Base-by-base conservation (phyloP, 1,139 yeast genomes). In the Suhomyces guaymorum region DNA sequence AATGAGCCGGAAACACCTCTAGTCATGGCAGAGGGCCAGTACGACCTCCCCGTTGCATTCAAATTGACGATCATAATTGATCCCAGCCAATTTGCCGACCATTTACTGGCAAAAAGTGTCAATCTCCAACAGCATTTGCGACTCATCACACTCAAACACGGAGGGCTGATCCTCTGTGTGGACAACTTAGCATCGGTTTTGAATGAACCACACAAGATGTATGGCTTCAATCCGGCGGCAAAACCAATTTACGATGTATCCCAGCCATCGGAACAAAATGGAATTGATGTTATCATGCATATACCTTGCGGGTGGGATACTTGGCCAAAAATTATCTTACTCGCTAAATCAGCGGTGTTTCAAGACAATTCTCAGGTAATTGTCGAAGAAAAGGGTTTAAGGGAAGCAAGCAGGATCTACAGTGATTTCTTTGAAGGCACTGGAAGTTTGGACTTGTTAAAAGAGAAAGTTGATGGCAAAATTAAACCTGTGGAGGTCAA, bases 221-320 rank as follows among this genome's bases (percentile, higher is more conserved):
- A 18, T 7, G 17, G 18, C 13, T 16, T 26, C 13, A 23, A 28
- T 2, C 27, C 27, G 3, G 17, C 19, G 3, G 28, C 36, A 7
- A 39, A 37, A 23, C 44, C 50, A 15, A 42, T 46, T 6, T 41
- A 38, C 15, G 39, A 45, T 13, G 28, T 30, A 2, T 21, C 29
- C n/a, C 17, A 34, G 4, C 18, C 39, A 9, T 15, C 33, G 16
- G 26, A 28, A 10, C 32, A 31, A 20, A 26, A 27, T 12, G 33
- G 32, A 4, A 10, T 32, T n/a, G 26, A 31, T 11, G 30, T 46
- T 21, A 35, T 37, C 12, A 52, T 81, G 12, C 51, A 64, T 22
- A 67, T 84, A 2, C 81, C 82, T 0, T 38, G 44, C 8, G 75
- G 73, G 0, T 62, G 72, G 60, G 88, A 80, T 43, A 59, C 78